Evolutionary conservation across 768 basidiomycete genomes (phyloP).

Genomic region (Aureoboletus auriporus): DNA sequence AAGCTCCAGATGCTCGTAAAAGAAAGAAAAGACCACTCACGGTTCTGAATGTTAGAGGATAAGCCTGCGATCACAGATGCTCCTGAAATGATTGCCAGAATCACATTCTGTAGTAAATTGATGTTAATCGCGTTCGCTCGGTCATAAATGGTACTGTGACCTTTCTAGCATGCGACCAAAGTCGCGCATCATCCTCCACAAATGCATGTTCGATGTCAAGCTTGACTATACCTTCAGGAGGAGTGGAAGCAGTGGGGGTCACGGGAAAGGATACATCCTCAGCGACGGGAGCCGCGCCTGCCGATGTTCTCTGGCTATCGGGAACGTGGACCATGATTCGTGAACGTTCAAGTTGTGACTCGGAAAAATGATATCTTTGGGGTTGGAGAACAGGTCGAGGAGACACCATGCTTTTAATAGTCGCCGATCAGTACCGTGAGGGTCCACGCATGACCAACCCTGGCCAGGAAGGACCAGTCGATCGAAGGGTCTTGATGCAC

Average conservation of each 20-base stretch:
- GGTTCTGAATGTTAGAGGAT: conserved; percentile 27
- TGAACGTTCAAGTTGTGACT: not conserved
- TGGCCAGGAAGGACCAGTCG: too few relatives aligned
- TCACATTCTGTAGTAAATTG: conserved; percentile 8
- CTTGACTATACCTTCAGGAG: conserved; percentile 3
- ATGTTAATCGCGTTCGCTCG: not conserved
- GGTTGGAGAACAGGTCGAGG: not conserved
- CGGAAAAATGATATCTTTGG: not conserved
- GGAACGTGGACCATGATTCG: conserved; percentile 8
- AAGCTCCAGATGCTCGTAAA: not conserved
- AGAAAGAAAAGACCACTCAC: conserved; percentile 9
- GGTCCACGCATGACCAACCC: too few relatives aligned
- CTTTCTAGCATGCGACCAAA: conserved; percentile 57
- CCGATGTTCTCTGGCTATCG: not conserved
- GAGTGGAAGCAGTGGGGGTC: not conserved
- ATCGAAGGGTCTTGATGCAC: too few relatives aligned
- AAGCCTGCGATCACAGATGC: conserved; percentile 29
- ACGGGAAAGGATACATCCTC: not conserved
- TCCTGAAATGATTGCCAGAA: conserved; percentile 22
- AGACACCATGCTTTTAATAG: too few relatives aligned
- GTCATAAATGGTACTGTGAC: conserved; percentile 25
- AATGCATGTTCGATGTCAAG: conserved; percentile 36
- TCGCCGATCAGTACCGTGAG: too few relatives aligned
- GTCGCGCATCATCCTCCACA: conserved; percentile 60
- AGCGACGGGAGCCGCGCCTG: not conserved